Conservation (phyloP, 2,329 filamentous ascomycete species). For the Colletotrichum orchidophilum region DNA sequence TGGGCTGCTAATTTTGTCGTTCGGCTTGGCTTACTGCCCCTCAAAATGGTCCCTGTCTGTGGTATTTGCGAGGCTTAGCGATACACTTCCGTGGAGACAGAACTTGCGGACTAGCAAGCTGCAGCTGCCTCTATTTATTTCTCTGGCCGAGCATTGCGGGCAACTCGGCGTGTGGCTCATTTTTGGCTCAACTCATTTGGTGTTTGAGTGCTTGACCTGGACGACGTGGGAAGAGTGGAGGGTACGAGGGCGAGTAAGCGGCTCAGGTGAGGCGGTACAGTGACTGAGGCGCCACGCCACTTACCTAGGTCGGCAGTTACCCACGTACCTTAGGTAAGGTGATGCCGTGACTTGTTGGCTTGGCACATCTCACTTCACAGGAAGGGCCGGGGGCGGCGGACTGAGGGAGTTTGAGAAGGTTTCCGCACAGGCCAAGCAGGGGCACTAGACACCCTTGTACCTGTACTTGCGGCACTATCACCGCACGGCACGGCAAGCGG, state of each 20-base stretch:
- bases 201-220: not conserved
- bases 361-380: slow-evolving; percentile 17
- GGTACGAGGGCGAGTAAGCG: not conserved
- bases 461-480: slow-evolving; percentile 41
- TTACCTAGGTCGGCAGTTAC: no score
- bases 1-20: not conserved
- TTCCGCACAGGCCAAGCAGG: slow-evolving; percentile 44
- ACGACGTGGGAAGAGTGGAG: not conserved
- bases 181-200: not conserved
- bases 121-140: not conserved
- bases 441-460: slow-evolving; percentile 41
- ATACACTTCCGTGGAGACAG: not conserved
- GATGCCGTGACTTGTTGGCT: not conserved
- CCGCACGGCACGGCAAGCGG: not conserved
- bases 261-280: not conserved
- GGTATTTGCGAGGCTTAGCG: not conserved
- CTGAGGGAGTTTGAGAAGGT: slow-evolving; percentile 64
- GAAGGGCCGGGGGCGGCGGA: slow-evolving; percentile 19
- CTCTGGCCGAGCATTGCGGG: not conserved
- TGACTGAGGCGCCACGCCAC: not conserved
- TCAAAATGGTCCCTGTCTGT: not conserved
- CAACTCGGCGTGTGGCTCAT: not conserved
- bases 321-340: not conserved
- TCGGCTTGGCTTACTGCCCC: not conserved
- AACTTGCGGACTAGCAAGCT: not conserved